A percentile compares a stretch with the other conserved stretches of the same genome.
These are phyloP conservation scores for Teratosphaeria nubilosa DNA, from an alignment of 2,329 filamentous ascomycete species.

Conservation along the genomic window DNA sequence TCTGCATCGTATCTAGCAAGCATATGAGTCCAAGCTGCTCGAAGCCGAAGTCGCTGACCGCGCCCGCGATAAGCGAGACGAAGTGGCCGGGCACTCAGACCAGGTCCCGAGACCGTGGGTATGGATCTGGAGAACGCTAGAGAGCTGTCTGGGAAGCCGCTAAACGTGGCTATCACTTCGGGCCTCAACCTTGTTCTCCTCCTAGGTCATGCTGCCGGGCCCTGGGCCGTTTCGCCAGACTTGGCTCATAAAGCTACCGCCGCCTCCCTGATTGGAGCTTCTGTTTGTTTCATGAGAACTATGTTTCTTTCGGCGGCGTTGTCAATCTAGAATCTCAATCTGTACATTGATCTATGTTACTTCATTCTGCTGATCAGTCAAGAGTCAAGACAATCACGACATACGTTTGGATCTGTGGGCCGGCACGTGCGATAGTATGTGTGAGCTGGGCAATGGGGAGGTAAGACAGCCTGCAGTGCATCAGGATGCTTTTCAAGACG, in stretches of 20 bases:
- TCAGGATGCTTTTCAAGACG: not conserved
- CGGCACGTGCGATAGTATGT: not conserved
- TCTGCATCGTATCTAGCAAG: not conserved
- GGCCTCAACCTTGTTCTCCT: not conserved
- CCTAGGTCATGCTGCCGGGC: not conserved
- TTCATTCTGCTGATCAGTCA: not conserved
- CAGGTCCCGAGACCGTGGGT: not conserved
- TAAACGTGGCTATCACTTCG: not conserved
- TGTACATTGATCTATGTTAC: not conserved
- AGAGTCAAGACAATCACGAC: not conserved
- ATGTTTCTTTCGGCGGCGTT: not conserved
- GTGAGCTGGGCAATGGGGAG: not conserved
- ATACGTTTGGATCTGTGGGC: not conserved
- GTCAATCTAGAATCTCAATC: not conserved
- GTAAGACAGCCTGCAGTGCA: not conserved
- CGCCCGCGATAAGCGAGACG: not conserved
- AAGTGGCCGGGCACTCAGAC: not conserved
- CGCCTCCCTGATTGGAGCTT: not conserved
- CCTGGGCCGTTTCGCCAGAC: not conserved
- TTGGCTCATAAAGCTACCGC: not conserved
- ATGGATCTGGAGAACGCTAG: not conserved
- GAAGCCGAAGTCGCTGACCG: not conserved
- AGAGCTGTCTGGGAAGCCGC: not conserved
- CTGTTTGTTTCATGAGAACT: not conserved
- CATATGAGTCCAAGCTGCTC: not conserved